Evolutionary conservation across 148 eudicot species (phyloP).

Genomic region (Silene uniflora): DNA sequence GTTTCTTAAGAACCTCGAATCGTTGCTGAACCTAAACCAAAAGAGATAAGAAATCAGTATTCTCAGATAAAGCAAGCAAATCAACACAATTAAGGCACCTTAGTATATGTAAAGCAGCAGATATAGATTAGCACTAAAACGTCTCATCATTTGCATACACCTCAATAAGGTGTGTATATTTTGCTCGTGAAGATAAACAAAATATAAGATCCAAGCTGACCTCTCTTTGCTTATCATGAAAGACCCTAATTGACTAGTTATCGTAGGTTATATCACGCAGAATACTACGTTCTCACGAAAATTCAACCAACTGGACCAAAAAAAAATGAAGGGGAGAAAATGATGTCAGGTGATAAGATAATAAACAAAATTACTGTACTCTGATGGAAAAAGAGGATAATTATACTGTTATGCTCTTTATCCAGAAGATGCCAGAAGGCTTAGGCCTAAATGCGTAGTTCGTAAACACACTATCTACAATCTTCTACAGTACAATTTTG

Average conservation of each 20-base stretch:
- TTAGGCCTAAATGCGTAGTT: too few relatives aligned
- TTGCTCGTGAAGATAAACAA: not conserved
- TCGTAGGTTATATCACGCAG: not conserved
- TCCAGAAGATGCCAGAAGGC: too few relatives aligned
- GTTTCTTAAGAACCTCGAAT: conserved; percentile 84
- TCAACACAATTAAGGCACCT: not conserved
- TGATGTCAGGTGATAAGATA: not conserved
- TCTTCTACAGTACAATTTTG: too few relatives aligned
- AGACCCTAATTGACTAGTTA: not conserved
- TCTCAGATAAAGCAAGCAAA: conserved; percentile 1
- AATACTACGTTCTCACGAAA: not conserved
- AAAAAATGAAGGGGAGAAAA: not conserved
- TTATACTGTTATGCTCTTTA: too few relatives aligned
- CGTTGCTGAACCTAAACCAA: conserved; percentile 69
- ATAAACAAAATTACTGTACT: too few relatives aligned
- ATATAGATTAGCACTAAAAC: not conserved
- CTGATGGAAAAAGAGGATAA: too few relatives aligned
- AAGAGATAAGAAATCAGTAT: conserved; percentile 9
- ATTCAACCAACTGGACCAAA: not conserved
- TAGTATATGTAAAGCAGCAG: not conserved
- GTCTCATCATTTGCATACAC: not conserved
- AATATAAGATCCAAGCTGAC: not conserved
- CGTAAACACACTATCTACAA: too few relatives aligned
- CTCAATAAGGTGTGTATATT: too few relatives aligned
- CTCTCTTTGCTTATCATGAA: not conserved